Evolutionary conservation across 164 flowering plant genomes (phyloP).

Genomic region (Chloranthus sessilifolius): DNA sequence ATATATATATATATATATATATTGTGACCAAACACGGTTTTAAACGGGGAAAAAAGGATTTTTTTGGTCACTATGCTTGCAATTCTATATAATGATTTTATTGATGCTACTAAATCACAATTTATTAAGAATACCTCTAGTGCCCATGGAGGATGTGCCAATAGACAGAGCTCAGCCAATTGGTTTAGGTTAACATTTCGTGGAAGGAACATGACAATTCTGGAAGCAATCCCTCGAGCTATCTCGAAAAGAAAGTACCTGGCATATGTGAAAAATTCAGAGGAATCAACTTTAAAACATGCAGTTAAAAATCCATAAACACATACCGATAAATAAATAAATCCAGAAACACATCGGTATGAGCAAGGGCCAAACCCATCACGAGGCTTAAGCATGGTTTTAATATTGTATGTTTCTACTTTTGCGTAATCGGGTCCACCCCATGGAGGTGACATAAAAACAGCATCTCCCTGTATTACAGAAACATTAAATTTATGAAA

Average conservation of each 20-base stretch:
- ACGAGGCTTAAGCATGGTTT: slow-evolving; percentile 77
- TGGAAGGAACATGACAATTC: slow-evolving; percentile 89
- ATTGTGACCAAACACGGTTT: too few species aligned
- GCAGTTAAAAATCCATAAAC: neutral
- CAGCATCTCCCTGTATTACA: slow-evolving; percentile 65
- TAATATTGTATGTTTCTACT: slow-evolving; percentile 53
- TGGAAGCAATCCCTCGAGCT: slow-evolving; percentile 56
- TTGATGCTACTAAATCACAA: too few species aligned
- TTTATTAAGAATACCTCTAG: slow-evolving; percentile 51
- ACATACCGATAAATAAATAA: neutral
- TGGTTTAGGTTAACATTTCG: slow-evolving; percentile 82
- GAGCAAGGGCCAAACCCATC: slow-evolving; percentile 49
- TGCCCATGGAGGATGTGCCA: slow-evolving; percentile 64
- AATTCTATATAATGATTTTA: too few species aligned
- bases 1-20: too few species aligned
- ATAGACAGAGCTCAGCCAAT: slow-evolving; percentile 68
- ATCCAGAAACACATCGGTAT: neutral
- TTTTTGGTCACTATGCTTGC: too few species aligned
- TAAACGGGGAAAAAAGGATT: too few species aligned
- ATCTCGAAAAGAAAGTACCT: slow-evolving; percentile 58
- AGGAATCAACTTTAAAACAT: neutral
- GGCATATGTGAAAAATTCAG: slow-evolving; percentile 11
- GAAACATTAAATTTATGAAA: neutral
- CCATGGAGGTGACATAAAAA: slow-evolving; percentile 97
- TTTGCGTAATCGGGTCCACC: slow-evolving; percentile 90